Percentiles rank a stretch among this genome's conserved stretches.
These are phyloP conservation scores for Parathielavia appendiculata DNA, from an alignment of 495 filamentous ascomycete genomes.

Conservation along the genomic window DNA sequence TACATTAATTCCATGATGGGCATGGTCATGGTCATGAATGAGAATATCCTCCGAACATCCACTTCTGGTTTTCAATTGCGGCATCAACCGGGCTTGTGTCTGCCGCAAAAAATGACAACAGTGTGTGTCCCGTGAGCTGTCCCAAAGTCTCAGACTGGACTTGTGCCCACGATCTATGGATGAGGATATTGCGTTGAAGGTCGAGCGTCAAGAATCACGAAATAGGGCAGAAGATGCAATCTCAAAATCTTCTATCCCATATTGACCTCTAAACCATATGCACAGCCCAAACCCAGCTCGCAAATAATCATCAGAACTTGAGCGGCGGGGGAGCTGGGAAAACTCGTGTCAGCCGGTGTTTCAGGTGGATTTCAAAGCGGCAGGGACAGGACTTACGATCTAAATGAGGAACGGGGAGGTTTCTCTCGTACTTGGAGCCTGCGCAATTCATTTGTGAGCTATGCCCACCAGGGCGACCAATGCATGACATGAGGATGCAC, in stretches of 20 bases:
- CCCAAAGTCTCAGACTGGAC: too few species aligned
- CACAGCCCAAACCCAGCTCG: conserved; percentile 14
- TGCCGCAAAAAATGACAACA: neutral
- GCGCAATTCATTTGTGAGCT: conserved; percentile 22
- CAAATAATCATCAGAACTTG: conserved; percentile 37
- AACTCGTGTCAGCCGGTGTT: conserved; percentile 15
- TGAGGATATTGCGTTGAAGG: neutral
- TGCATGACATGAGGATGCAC: too few species aligned
- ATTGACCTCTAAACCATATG: conserved; percentile 14
- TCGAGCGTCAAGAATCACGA: neutral
- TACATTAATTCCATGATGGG: conserved; percentile 80
- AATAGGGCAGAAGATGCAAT: too few species aligned
- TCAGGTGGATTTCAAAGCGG: neutral
- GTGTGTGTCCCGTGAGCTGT: too few species aligned
- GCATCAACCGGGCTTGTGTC: neutral
- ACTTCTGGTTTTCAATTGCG: neutral
- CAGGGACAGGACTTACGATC: conserved; percentile 58
- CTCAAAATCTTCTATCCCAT: conserved; percentile 1
- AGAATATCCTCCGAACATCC: conserved; percentile 42
- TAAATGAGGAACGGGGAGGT: conserved; percentile 71
- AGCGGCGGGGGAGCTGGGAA: conserved; percentile 41
- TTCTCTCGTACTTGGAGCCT: conserved; percentile 97
- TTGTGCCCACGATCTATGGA: too few species aligned
- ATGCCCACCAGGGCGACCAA: conserved; percentile 11
- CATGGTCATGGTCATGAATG: conserved; percentile 57